Conservation (phyloP, 169 alveolate species). For the Plasmodium malariae region DNA sequence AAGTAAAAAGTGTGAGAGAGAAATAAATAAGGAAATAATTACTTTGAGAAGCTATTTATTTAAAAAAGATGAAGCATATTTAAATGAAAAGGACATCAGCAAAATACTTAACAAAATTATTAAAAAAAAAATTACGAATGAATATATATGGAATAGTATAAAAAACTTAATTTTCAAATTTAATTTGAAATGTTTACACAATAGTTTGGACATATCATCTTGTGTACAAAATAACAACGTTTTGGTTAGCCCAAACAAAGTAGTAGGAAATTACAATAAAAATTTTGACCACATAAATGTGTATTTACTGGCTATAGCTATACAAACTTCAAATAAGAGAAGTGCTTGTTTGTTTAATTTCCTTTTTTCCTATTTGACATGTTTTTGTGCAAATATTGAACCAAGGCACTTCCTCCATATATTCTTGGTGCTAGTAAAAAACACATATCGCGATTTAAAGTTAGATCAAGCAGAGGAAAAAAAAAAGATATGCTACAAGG, state of each 20-base stretch:
- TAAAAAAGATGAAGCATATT: conserved; percentile 19
- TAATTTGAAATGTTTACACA: conserved; percentile 3
- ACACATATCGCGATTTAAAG: conserved; percentile 19
- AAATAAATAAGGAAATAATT: conserved; percentile 32
- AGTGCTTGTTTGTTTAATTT: conserved; percentile 23
- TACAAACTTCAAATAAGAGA: conserved; percentile 44
- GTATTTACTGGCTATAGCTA: conserved; percentile 43
- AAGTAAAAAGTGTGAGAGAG: conserved; percentile 12
- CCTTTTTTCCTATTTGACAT: conserved; percentile 19
- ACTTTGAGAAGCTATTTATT: conserved; percentile 18
- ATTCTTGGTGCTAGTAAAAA: conserved; percentile 21
- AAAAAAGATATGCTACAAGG: not conserved
- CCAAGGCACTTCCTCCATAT: conserved; percentile 56
- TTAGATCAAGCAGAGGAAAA: not conserved
- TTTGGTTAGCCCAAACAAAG: not conserved
- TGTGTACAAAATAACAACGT: not conserved
- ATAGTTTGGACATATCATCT: not conserved
- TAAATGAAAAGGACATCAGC: conserved; percentile 51
- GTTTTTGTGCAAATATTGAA: conserved; percentile 14
- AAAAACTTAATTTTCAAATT: conserved; percentile 21
- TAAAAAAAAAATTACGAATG: conserved; percentile 57
- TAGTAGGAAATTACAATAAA: conserved; percentile 5
- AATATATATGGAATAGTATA: conserved; percentile 36
- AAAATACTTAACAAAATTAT: conserved; percentile 51
- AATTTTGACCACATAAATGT: conserved; percentile 54